Conservation (phyloP, 108 stramenopile genomes). For the Thalassiosira profunda region DNA sequence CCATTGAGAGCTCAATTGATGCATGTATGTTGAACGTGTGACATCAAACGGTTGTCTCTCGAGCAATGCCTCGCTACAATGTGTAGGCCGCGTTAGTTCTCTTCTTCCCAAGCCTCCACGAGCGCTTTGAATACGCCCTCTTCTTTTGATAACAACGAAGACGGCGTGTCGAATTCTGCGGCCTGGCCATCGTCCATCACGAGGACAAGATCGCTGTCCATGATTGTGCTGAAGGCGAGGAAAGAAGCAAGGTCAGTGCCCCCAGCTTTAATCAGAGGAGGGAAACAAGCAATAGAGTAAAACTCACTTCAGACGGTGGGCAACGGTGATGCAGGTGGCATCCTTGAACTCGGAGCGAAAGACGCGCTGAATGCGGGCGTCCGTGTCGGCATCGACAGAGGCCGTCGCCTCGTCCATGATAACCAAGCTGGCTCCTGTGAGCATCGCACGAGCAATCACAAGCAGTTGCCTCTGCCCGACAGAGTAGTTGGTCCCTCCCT, state of each 20-base stretch:
- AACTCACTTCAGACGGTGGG: conserved; percentile 96
- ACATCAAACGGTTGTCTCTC: no score
- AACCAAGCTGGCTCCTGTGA: conserved; percentile 72
- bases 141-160: conserved; percentile 54
- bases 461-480: conserved; percentile 98
- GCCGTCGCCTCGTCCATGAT: conserved; percentile 93
- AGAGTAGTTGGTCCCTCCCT: conserved; percentile 91
- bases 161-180: conserved; percentile 81
- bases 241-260: no score
- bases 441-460: conserved; percentile 94
- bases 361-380: conserved; percentile 88
- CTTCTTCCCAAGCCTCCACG: conserved; percentile 66
- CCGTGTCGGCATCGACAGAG: conserved; percentile 93
- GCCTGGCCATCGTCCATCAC: conserved; percentile 95
- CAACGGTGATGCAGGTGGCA: conserved; percentile 90
- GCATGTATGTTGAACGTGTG: no score
- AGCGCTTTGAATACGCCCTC: conserved; percentile 81
- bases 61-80: no score
- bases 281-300: no score
- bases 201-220: conserved; percentile 93
- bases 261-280: no score
- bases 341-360: conserved; percentile 72
- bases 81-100: conserved; percentile 14
- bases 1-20: no score
- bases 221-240: no score